Evolutionary conservation across 805 yeast genomes (phyloP).

Genomic region (Metschnikowia cerradonensis): DNA sequence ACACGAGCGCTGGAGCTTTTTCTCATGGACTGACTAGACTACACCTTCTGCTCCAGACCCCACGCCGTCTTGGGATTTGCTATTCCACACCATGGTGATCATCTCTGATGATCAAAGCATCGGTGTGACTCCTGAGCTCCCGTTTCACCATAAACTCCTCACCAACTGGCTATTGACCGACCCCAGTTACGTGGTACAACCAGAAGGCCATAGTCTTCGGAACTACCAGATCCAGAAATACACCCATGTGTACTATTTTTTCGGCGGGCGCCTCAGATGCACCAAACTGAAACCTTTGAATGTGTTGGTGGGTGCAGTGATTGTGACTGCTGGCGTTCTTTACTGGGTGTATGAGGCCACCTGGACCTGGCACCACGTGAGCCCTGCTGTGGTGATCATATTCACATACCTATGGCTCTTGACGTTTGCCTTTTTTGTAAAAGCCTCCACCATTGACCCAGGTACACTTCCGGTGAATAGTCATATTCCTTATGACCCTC

Average conservation of each 20-base stretch:
- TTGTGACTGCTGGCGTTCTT: slow-evolving; percentile 47
- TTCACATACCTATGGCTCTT: slow-evolving; percentile 58
- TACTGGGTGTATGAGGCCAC: slow-evolving; percentile 44
- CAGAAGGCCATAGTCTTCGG: slow-evolving; percentile 8
- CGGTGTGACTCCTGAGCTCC: neutral
- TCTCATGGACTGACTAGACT: neutral
- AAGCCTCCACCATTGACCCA: slow-evolving; percentile 61
- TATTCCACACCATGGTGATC: slow-evolving; percentile 1
- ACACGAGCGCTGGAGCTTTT: neutral
- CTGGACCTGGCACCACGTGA: slow-evolving; percentile 55
- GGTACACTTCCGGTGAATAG: slow-evolving; percentile 67
- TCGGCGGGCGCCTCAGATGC: slow-evolving; percentile 63
- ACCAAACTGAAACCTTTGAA: slow-evolving; percentile 40
- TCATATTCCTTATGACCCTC: slow-evolving; percentile 40
- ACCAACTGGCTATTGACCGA: slow-evolving; percentile 27
- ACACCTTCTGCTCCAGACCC: neutral
- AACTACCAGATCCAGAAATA: slow-evolving; percentile 43
- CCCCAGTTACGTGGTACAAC: slow-evolving; percentile 14
- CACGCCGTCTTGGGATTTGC: neutral
- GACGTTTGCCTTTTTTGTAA: slow-evolving; percentile 45
- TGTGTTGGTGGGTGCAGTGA: slow-evolving; percentile 28
- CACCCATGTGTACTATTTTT: slow-evolving; percentile 40
- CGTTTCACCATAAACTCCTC: slow-evolving; percentile 6
- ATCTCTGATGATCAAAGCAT: neutral
- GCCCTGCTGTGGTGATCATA: slow-evolving; percentile 53